phyloP scores from a whole-genome alignment of 805 yeast genomes.

The Schwanniomyces vanrijiae region DNA sequence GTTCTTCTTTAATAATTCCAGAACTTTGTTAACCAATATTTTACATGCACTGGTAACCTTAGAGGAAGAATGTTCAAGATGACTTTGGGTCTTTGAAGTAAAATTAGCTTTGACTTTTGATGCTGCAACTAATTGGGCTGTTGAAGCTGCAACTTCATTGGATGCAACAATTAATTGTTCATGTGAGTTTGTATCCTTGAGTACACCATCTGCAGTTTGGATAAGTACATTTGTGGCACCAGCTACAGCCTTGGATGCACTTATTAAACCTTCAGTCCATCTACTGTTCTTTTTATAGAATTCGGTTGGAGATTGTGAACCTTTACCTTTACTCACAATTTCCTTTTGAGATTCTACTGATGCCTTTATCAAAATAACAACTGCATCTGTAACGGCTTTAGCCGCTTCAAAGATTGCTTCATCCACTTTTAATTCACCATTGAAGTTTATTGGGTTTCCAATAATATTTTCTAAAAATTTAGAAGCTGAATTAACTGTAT shows the following conservation, averaged over 20 bases:
- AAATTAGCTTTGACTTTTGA: conserved; percentile 81
- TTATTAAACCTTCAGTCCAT: conserved; percentile 92
- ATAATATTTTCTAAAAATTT: conserved; percentile 55
- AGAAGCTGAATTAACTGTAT: conserved; percentile 66
- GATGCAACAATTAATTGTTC: conserved; percentile 89
- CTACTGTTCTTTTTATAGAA: conserved; percentile 84
- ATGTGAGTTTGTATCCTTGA: conserved; percentile 60
- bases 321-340: conserved; percentile 70
- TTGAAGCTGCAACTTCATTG: conserved; percentile 87
- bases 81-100: conserved; percentile 74
- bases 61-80: conserved; percentile 66
- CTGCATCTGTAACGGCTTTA: conserved; percentile 75
- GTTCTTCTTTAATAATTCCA: conserved; percentile 49
- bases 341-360: conserved; percentile 82
- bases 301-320: conserved; percentile 63
- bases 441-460: conserved; percentile 50
- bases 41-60: conserved; percentile 77
- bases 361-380: conserved; percentile 66
- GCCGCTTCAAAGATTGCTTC: conserved; percentile 79
- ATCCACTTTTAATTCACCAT: conserved; percentile 66
- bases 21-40: conserved; percentile 67
- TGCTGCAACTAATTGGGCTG: conserved; percentile 90
- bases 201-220: conserved; percentile 82
- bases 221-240: conserved; percentile 79
- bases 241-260: conserved; percentile 88